These are phyloP conservation scores for Dysphania ambrosioides DNA, from an alignment of 148 eudicot species.

Conservation along the genomic window DNA sequence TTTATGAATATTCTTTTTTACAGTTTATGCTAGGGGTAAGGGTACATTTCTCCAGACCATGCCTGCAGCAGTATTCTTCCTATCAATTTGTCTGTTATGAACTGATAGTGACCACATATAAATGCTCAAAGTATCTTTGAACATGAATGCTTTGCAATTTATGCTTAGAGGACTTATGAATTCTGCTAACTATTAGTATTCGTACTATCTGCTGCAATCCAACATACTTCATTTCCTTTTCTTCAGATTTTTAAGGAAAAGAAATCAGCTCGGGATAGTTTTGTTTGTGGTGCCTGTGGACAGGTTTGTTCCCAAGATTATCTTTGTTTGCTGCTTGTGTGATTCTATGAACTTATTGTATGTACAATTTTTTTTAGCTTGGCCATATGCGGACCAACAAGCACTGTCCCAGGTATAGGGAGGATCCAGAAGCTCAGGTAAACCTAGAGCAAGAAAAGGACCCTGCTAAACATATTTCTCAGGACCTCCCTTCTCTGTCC, in stretches of 20 bases:
- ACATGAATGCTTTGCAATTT: background rate
- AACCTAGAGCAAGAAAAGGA: constrained; percentile 56
- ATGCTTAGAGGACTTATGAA: background rate
- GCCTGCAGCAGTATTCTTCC: no score
- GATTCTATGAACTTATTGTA: constrained; percentile 4
- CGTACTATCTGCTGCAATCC: background rate
- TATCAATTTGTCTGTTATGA: no score
- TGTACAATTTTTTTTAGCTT: constrained; percentile 42
- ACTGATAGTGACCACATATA: no score
- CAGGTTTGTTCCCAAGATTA: constrained; percentile 53
- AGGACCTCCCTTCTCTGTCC: constrained; percentile 38
- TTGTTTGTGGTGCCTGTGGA: constrained; percentile 97
- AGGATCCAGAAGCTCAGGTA: constrained; percentile 57
- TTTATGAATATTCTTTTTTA: no score
- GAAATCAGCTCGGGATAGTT: constrained; percentile 93
- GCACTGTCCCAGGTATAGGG: constrained; percentile 84
- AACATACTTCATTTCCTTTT: background rate
- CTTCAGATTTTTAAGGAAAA: constrained; percentile 66
- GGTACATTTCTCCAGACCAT: no score
- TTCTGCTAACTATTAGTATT: background rate
- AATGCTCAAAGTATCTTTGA: background rate
- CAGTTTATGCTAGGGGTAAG: no score
- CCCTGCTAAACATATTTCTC: constrained; percentile 36
- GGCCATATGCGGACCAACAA: constrained; percentile 99
- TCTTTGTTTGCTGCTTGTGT: background rate